Conservation (phyloP, 192 early-diverging fungal genomes). For the Rhizophagus sp. region DNA sequence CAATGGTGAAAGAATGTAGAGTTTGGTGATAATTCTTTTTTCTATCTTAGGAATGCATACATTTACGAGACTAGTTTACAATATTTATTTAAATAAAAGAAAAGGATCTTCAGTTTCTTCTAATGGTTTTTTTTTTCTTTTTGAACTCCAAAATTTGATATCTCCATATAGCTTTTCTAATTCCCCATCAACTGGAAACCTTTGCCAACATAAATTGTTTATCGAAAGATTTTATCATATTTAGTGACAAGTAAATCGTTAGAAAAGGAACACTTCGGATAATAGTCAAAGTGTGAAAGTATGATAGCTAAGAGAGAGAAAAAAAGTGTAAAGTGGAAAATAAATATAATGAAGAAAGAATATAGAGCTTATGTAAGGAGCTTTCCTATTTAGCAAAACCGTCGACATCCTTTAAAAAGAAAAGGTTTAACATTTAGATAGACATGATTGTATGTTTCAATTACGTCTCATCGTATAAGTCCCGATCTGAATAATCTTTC, state of each 20-base stretch:
- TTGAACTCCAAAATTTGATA: conserved; percentile 8
- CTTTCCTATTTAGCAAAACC: background rate
- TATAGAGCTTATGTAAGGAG: conserved; percentile 24
- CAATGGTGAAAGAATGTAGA: conserved; percentile 44
- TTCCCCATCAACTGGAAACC: conserved; percentile 17
- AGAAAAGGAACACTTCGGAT: conserved; percentile 13
- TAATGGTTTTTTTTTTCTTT: background rate
- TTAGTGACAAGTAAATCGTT: background rate
- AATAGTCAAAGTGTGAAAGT: conserved; percentile 24
- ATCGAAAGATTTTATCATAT: background rate
- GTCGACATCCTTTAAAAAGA: background rate
- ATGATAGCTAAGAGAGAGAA: background rate
- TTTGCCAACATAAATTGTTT: conserved; percentile 12
- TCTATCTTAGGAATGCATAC: background rate
- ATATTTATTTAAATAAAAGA: no score
- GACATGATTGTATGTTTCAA: background rate
- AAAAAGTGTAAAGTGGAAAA: background rate
- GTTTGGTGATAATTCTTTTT: conserved; percentile 35
- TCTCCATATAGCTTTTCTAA: background rate
- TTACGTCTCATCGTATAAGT: conserved; percentile 47
- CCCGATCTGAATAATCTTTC: conserved; percentile 34
- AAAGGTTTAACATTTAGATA: background rate
- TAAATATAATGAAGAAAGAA: conserved; percentile 3
- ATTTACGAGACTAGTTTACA: no score
- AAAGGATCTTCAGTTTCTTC: background rate